A percentile compares a stretch with the other conserved stretches of the same genome.
Evolutionary conservation across 495 filamentous ascomycete genomes (phyloP).

Genomic region (Cetradonia linearis): DNA sequence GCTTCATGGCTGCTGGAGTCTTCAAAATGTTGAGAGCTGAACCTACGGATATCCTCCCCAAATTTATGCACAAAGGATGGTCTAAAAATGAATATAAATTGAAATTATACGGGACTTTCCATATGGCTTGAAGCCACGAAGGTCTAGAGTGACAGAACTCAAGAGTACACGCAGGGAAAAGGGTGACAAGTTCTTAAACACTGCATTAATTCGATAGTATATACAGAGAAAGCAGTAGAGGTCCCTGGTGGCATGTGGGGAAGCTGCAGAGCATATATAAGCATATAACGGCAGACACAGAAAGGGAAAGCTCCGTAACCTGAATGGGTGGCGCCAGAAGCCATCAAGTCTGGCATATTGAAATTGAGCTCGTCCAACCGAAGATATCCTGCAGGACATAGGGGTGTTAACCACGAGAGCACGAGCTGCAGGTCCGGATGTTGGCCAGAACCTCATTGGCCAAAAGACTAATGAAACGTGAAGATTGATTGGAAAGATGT

Average conservation of each 20-base stretch:
- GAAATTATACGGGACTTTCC: not conserved
- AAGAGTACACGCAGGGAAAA: not conserved
- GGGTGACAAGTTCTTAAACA: not conserved
- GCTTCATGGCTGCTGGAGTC: slow-evolving; percentile 1
- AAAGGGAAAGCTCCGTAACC: slow-evolving; percentile 2
- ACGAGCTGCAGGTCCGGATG: not conserved
- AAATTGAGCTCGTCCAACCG: not conserved
- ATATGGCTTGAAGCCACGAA: not conserved
- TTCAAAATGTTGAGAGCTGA: not conserved
- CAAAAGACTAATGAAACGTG: not conserved
- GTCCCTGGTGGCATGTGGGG: not conserved
- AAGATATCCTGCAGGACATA: not conserved
- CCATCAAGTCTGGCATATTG: not conserved
- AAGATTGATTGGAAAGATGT: not conserved
- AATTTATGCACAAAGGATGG: not conserved
- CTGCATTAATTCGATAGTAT: slow-evolving; percentile 5
- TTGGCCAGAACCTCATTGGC: slow-evolving; percentile 13
- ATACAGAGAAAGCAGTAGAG: not conserved
- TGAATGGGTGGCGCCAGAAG: not conserved
- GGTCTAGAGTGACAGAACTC: not conserved
- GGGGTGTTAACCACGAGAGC: not conserved
- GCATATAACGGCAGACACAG: not conserved
- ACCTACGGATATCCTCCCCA: not conserved
- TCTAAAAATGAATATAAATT: not conserved
- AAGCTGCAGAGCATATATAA: not conserved